These are phyloP conservation scores for Sanghuangporus sanghuang DNA, from an alignment of 1,284 basidiomycete species.

Conservation along the genomic window DNA sequence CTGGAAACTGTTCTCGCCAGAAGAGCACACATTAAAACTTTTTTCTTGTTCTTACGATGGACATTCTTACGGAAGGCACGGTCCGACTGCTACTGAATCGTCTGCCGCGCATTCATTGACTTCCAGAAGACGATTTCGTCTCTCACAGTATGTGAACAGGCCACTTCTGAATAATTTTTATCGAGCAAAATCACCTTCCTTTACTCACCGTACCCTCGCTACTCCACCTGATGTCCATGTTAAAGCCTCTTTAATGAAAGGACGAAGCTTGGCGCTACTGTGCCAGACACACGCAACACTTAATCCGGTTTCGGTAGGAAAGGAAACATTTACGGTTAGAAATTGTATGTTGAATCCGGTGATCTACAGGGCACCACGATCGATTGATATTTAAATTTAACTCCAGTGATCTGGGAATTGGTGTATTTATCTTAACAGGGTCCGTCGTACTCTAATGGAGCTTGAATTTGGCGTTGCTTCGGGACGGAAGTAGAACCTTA, in stretches of 20 bases:
- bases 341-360: not conserved
- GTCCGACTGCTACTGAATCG: not conserved
- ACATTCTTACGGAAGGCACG: not conserved
- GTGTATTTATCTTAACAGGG: not conserved
- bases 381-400: not conserved
- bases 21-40: not conserved
- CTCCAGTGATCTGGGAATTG: not conserved
- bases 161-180: not conserved
- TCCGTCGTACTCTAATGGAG: not conserved
- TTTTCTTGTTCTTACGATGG: not conserved
- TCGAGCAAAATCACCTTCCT: not conserved
- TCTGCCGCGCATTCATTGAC: not conserved
- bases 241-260: constrained; percentile 2
- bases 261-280: not conserved
- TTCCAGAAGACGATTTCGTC: not conserved
- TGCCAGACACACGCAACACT: not conserved
- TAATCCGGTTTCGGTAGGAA: not conserved
- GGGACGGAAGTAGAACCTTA: not conserved
- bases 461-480: not conserved
- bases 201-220: not conserved
- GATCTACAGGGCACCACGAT: not conserved
- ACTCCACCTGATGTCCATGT: not conserved
- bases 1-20: not conserved
- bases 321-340: not conserved
- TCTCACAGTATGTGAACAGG: not conserved